Evolutionary conservation across 768 basidiomycete genomes (phyloP), one percentile per base, ranked within the genome.

Genomic region (Amanita fuliginea): DNA sequence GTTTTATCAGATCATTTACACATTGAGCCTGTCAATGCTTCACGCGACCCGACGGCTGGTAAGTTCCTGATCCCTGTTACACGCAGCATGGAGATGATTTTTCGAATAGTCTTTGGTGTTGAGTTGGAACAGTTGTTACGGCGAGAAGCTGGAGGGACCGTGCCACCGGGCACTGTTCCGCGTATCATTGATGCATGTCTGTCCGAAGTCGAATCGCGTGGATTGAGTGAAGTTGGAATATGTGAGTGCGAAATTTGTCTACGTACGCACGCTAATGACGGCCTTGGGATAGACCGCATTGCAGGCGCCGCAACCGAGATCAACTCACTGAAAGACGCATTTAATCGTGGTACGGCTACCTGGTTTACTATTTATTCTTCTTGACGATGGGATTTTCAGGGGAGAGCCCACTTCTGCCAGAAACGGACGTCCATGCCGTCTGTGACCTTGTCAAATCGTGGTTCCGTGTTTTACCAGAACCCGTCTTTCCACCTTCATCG

Each of bases 401-500:
- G 50, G 76, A 81, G 57, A 73, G 68, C 57, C 83, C 83, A 1
- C 73, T 83, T 57, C 65, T 74, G 32, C 61, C 69, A 32, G 68
- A 62, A 21, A 80, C 80, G 1, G 90, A 93, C 57, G 83, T 92
- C 37, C 83, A 90, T 62, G 85, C 86, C 30, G 77, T 92, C 33
- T 81, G 88, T 52, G 90, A 90, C 59, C 66, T 86, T 52, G 75
- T 93, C 60, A 91, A 91, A 67, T 77, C 83, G 0, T 92, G 86
- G 86, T 84, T 92, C 71, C 78, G 90, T 30, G 68, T 84, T 10
- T 69, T 93, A 13, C 89, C 90, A 9, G 85, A 86, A 53, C 80
- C 87, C 8, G 66, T 91, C 32, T 84, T 93, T 64, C 86, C 87
- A 22, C 64, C 82, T 14, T 63, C 73, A 6, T 76, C 76, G 2